Base-by-base conservation (phyloP, 306 rosid genomes). In the Inga laurina region DNA sequence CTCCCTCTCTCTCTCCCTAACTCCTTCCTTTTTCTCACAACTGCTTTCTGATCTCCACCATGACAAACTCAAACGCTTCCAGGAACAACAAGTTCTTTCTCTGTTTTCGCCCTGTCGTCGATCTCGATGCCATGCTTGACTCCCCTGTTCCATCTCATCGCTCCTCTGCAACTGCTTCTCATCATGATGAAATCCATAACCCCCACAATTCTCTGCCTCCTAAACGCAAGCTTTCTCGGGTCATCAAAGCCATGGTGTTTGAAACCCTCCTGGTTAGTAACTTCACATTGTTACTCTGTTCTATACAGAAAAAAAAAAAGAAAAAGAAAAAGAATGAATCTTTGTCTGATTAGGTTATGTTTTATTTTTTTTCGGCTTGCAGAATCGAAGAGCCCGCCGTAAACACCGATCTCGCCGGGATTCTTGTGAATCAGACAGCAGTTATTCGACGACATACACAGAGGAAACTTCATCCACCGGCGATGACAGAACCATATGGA, bases 41-140 rank as follows among this genome's bases (percentile, higher is more conserved):
- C 59, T 7, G 7, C 7, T 16, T 16, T 51, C 41, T 39, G 43
- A 39, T 39, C 6, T 49, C 54, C 52, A 30, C 32, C 79, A 95
- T 90, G 98, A 88, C 80, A 80, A 86, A 49, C 89, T 85, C 79
- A 80, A 86, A 49, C 90, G 84, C 79, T 46, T 74, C 93, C 21
- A 88, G 79, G 65, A 91, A 79, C 89, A 90, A 81, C 88, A 92
- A 87, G 87, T 77, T 90, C 76, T 82, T 92, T 66, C 91, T 86
- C 59, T 95, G 98, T 77, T 93, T 92, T 82, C 96, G 93, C 72
- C 94, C 98, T 57, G 89, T 84, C 2, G 89, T 84, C 16, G 93
- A 92, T 62, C 85, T 91, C 79, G 98, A 89, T 76, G 75, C 72
- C 75, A 69, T 83, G 86, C 82, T 88, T 2, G 85, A 92, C 8